Evolutionary conservation across 2,329 filamentous ascomycete genomes (phyloP), one percentile per base, ranked within the genome.

Genomic region (Sporothrix euskadiensis): DNA sequence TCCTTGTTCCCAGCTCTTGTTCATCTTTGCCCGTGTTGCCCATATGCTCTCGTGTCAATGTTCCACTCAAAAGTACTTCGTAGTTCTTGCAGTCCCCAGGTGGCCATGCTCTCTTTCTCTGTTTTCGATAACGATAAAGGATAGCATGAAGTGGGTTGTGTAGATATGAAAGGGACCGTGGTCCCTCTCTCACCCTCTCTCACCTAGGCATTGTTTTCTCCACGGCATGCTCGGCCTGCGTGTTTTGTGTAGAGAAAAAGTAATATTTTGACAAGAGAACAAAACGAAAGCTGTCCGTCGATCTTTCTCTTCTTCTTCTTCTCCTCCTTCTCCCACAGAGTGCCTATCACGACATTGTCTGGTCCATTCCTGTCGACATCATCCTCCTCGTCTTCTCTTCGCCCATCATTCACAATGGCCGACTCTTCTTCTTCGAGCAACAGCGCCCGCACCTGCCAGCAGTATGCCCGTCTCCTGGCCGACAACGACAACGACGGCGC

Each of bases 391-490:
- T 9, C 41, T 41, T 44, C 61, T n/a, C 8, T 16, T 47, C 30
- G 44, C 2, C 16, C 66, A 2, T 9, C 63, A 4, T 66, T 41
- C 66, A 19, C 19, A 16, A 69, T 69, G 65, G 65, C 65, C 26
- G 41, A 52, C 65, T 2, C 22, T 7, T 10, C 59, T 16, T 35
- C 35, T 4, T 49, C 44, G 44, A 49, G 14, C 12, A 5, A 14
- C 12, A 5, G 44, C 6, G 3, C 44, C 44, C 66, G 66, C 30
- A 54, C 66, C 22, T 49, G 49, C 12, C 52, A 56, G 68, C 68
- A 57, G 32, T 70, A 70, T 10, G 54, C 68, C n/a, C 68, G 68
- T 32, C 52, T 70, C 10, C 68, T 59, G 12, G 52, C 68, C n/a
- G 52, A 70, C n/a, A 44, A 52, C 54, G 52, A 59, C 68, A 49